Evolutionary conservation across 768 basidiomycete species (phyloP), one percentile per base, ranked within the genome.

Genomic region (Tephrocybe rancida): DNA sequence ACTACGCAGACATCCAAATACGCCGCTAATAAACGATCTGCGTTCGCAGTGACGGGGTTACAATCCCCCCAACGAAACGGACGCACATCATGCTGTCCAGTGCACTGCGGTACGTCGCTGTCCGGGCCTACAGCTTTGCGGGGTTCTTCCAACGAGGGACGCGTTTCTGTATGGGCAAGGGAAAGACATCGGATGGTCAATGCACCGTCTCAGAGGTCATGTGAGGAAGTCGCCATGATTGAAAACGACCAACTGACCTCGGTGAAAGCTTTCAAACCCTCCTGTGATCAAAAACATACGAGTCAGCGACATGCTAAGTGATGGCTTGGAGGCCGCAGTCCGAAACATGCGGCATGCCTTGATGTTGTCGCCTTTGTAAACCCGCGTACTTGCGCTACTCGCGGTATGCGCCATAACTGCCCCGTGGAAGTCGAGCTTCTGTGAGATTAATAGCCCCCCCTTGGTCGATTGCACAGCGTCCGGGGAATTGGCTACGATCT

Each of bases 391-490:
- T 56, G 79, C 75, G 24, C 66, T 62, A 18, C 80, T 78, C 61
- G 73, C 66, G 7, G 73, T 63, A 48, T 84, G 83, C 0, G 70
- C 70, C 7, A 69, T 42, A 3, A 85, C 74, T 0, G 81, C 74
- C 13, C 83, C 77, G 21, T 83, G 77, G 38, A 83, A 68, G 35
- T 77, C 76, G n/a, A 76, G 74, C 37, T 75, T 70, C 55, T 85
- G 79, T 1, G 80, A 71, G 2, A 87, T 66, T 14, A 88, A 48
- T 8, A 95, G 71, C 1, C 79, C 87, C n/a, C 77, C 73, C 66
- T 93, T 95, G 2, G 90, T 87, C 42, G 81, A 77, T 59, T 88
- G 87, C 1, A 93, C 85, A 0, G 91, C 77, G 65, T 93, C 92
- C 0, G 92, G 92, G 1, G 89, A 91, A 60, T 88, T 89, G 21